Conservation (phyloP, 805 yeast species). For the Yarrowia divulgata region DNA sequence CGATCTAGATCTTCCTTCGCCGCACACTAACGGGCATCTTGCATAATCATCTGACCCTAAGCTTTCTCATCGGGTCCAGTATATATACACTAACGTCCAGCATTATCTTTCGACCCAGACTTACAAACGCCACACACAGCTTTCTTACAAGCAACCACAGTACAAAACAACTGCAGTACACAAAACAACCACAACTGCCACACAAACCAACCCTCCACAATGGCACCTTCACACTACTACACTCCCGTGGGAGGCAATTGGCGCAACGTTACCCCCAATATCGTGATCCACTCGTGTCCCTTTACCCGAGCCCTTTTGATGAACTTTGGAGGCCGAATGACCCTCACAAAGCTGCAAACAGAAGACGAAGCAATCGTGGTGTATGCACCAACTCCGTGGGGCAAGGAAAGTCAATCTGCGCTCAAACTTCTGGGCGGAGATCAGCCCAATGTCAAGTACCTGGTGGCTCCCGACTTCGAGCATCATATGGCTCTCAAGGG, state of each 20-base stretch:
- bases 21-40: constrained; percentile 2
- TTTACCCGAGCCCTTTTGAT: constrained; percentile 40
- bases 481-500: constrained; percentile 69
- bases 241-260: constrained; percentile 44
- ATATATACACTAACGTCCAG: background rate
- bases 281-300: constrained; percentile 45
- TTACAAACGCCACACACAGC: background rate
- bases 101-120: background rate
- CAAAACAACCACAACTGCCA: background rate
- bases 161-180: background rate
- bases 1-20: constrained; percentile 6
- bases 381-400: constrained; percentile 44
- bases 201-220: background rate
- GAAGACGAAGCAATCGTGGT: constrained; percentile 42
- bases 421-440: constrained; percentile 37
- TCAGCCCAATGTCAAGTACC: constrained; percentile 46
- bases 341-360: constrained; percentile 42
- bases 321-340: constrained; percentile 44
- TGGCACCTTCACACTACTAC: constrained; percentile 25
- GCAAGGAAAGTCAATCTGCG: constrained; percentile 43
- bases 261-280: constrained; percentile 39
- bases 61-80: background rate
- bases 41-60: constrained; percentile 6
- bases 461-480: constrained; percentile 68
- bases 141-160: background rate